Evolutionary conservation across 192 early-diverging fungal genomes (phyloP).

Genomic region (Martensiomyces pterosporus): DNA sequence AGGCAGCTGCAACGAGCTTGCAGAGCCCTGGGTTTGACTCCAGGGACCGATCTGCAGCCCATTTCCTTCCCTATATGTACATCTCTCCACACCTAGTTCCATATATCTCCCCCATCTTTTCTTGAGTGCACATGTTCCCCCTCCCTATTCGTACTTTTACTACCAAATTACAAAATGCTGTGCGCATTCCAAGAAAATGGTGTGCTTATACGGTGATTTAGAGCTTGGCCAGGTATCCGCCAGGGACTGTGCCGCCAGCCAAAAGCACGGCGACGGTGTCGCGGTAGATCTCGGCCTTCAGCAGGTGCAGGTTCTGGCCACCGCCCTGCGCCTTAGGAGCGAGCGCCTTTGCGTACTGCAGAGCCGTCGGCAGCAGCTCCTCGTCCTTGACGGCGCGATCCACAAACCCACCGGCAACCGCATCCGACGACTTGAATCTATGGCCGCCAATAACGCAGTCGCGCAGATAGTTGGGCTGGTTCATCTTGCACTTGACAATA

Average conservation of each 20-base stretch:
- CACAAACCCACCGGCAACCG: constrained; percentile 56
- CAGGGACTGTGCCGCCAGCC: constrained; percentile 28
- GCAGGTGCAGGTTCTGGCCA: constrained; percentile 50
- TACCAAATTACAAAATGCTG: no score
- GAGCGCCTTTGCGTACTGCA: constrained; percentile 51
- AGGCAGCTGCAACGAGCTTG: no score
- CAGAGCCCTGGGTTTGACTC: no score
- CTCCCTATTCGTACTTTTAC: no score
- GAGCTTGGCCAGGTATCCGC: constrained; percentile 44
- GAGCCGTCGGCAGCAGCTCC: constrained; percentile 52
- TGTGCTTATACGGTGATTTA: constrained; percentile 4
- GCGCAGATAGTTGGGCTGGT: constrained; percentile 53
- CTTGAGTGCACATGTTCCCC: no score
- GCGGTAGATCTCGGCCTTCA: constrained; percentile 67
- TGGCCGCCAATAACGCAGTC: constrained; percentile 61
- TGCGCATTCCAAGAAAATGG: no score
- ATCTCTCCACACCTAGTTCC: no score
- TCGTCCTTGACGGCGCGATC: constrained; percentile 55
- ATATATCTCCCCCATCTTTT: no score
- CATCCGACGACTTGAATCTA: constrained; percentile 58
- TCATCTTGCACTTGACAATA: constrained; percentile 60
- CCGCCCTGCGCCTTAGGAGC: constrained; percentile 56
- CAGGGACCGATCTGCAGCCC: no score
- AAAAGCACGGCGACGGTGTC: constrained; percentile 46
- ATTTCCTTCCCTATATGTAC: no score